phyloP scores from a whole-genome alignment of 139 green algal genomes.

The Chlamydomonas incerta region DNA sequence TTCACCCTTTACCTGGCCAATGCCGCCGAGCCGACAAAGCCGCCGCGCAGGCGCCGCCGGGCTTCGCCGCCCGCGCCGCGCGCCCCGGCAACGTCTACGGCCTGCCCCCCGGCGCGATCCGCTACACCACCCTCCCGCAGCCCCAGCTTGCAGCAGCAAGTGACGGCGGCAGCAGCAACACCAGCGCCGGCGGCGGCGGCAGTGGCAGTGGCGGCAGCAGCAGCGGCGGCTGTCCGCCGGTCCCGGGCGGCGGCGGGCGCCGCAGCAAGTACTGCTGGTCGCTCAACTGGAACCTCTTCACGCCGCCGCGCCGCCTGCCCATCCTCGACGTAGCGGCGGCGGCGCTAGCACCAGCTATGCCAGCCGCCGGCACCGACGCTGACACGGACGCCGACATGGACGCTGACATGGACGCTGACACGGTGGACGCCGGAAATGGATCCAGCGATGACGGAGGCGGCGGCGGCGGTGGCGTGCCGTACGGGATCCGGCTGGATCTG shows the following conservation, averaged over 20 bases:
- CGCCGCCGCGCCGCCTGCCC: too few species aligned
- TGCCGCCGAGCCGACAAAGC: background rate
- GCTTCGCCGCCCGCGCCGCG: background rate
- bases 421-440: too few species aligned
- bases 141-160: too few species aligned
- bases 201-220: too few species aligned
- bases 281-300: background rate
- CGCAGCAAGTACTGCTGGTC: background rate
- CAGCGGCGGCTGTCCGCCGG: background rate
- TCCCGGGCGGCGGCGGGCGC: background rate
- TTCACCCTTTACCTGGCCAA: slow-evolving; percentile 11
- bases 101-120: background rate
- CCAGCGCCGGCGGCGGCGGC: too few species aligned
- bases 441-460: background rate
- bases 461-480: background rate
- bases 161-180: too few species aligned
- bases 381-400: too few species aligned
- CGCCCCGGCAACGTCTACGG: background rate
- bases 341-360: too few species aligned
- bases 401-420: too few species aligned
- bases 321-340: too few species aligned
- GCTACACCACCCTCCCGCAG: too few species aligned
- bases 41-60: background rate
- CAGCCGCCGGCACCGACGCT: too few species aligned
- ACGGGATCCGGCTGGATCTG: background rate